phyloP scores from a whole-genome alignment of 345 rosid genomes.

The Gynandropsis gynandra region DNA sequence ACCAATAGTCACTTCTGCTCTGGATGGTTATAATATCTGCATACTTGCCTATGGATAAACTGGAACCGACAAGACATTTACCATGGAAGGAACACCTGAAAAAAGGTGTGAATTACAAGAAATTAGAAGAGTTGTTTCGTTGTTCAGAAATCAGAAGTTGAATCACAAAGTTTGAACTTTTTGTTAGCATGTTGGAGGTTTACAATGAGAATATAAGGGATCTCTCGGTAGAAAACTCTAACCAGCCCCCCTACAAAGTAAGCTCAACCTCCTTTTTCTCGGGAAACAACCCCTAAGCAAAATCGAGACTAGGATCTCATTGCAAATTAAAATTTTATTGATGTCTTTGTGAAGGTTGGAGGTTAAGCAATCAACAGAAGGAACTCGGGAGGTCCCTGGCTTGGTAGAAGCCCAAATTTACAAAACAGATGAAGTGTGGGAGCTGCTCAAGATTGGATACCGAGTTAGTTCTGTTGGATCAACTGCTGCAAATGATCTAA shows the following conservation, averaged over 20 bases:
- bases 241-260: conserved; percentile 73
- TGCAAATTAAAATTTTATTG: too few relatives aligned
- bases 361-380: too few relatives aligned
- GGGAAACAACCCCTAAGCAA: too few relatives aligned
- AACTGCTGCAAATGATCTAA: conserved; percentile 78
- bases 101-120: conserved; percentile 92
- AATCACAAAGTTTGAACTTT: conserved; percentile 43
- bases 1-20: conserved; percentile 72
- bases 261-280: conserved; percentile 20
- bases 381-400: too few relatives aligned
- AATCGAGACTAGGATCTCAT: too few relatives aligned
- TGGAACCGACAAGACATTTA: conserved; percentile 97
- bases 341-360: too few relatives aligned
- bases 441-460: conserved; percentile 68
- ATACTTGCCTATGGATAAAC: conserved; percentile 97
- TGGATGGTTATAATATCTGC: conserved; percentile 94
- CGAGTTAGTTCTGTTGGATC: conserved; percentile 25
- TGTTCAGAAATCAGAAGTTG: conserved; percentile 51
- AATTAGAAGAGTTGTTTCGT: conserved; percentile 74
- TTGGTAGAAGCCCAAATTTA: conserved; percentile 74
- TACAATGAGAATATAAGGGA: too few relatives aligned
- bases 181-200: too few relatives aligned
- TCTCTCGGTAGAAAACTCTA: too few relatives aligned
- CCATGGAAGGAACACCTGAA: conserved; percentile 86
- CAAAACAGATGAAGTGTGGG: conserved; percentile 85